These are phyloP conservation scores for Leccinum longicurvipes DNA, from an alignment of 768 basidiomycete genomes.

Conservation along the genomic window DNA sequence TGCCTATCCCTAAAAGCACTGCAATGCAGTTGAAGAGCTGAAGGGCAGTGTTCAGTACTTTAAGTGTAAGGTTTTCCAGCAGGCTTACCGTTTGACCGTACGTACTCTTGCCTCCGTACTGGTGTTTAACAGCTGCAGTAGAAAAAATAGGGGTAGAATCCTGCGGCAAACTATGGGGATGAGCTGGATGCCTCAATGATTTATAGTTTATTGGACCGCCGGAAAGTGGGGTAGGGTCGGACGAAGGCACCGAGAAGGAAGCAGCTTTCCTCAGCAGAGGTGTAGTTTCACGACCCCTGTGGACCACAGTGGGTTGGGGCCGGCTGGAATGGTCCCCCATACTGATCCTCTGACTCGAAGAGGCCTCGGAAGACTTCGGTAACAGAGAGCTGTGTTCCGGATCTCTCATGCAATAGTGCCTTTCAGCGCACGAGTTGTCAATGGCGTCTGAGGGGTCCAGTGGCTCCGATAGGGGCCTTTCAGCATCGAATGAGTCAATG, in stretches of 20 bases:
- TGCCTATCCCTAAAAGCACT: conserved; percentile 82
- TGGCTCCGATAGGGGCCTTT: conserved; percentile 4
- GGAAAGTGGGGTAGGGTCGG: neutral
- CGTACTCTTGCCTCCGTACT: conserved; percentile 57
- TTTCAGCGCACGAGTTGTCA: conserved; percentile 3
- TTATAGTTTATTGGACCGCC: neutral
- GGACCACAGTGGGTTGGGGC: neutral
- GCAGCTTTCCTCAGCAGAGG: conserved; percentile 40
- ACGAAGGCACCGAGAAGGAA: conserved; percentile 32
- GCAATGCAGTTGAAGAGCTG: conserved; percentile 90
- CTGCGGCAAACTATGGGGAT: neutral
- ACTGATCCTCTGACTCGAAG: conserved; percentile 21
- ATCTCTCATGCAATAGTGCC: neutral
- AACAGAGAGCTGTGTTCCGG: neutral
- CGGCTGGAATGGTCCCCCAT: neutral
- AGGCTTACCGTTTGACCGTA: conserved; percentile 66
- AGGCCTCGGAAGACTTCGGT: conserved; percentile 15
- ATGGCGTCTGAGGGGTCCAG: neutral
- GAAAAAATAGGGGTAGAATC: conserved; percentile 2
- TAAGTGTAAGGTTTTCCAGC: neutral
- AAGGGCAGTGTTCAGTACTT: conserved; percentile 1
- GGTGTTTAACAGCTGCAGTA: conserved; percentile 8
- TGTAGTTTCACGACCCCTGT: conserved; percentile 24
- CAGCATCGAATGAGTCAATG: conserved; percentile 38
- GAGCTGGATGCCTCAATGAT: neutral